Evolutionary conservation across 345 rosid species (phyloP), one percentile per base, ranked within the genome.

Genomic region (Ailanthus altissimus): DNA sequence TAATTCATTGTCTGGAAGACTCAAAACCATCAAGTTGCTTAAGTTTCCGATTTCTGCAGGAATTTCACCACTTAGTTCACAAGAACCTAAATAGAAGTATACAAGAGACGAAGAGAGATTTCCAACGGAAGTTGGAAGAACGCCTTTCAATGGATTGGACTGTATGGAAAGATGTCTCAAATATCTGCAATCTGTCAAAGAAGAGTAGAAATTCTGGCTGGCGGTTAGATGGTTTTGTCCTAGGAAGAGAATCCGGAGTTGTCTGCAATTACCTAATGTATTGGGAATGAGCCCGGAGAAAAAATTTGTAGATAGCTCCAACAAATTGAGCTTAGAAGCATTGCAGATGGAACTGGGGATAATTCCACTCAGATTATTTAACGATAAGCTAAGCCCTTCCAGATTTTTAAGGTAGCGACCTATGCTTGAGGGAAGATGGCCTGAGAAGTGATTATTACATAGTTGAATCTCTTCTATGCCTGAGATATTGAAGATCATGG

Each of bases 261-360:
- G 25, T 51, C 53, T 25, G 28, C 70, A 43, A 43, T 74, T 74
- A 10, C 78, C 70, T 5, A 81, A 13, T 11, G 72, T 15, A 18
- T 25, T 12, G 2, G 81, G 84, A 53, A 79, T 11, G 20, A 28
- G 28, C 2, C 83, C 84, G 18, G 71, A 54, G 40, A 84, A 81
- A 18, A 25, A 28, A 21, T 84, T 84, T 0, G 5, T 1, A 2
- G 63, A 18, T 20, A 81, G 51, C 4, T 73, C 65, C 6, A 84
- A 18, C n/a, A 11, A 0, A 38, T 28, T 43, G 14, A 84, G 75
- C n/a, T 60, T 25, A 13, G 56, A 77, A 49, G 62, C 62, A 60
- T 70, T 70, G 68, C 70, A 77, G 53, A 62, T 57, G 51, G 64
- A 77, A 64, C 47, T 40, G 14, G 84, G 75, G 23, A 77, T 36